Percentiles rank a stretch among this genome's conserved stretches.
Evolutionary conservation across 2,329 filamentous ascomycete genomes (phyloP).

Genomic region (Epichloe coenophiala): DNA sequence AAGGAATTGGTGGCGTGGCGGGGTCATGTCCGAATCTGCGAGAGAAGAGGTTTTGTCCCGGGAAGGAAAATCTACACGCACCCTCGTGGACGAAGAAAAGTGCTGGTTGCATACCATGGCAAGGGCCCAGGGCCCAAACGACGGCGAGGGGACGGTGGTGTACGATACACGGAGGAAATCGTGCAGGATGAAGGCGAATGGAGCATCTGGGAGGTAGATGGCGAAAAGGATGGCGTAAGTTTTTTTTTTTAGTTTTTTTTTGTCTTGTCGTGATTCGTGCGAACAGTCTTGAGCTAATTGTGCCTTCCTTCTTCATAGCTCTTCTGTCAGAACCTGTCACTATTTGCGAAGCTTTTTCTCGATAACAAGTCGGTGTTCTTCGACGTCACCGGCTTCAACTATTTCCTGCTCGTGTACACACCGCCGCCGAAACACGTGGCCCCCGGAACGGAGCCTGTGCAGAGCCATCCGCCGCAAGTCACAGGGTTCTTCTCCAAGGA

Average conservation of each 20-base stretch:
- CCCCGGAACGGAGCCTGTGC: conserved; percentile 4
- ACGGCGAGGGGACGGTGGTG: conserved; percentile 21
- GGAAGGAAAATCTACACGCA: conserved; percentile 64
- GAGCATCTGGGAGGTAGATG: conserved; percentile 86
- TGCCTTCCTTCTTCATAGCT: conserved; percentile 31
- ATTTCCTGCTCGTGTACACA: conserved; percentile 78
- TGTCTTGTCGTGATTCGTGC: background rate
- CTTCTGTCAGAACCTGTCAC: conserved; percentile 87
- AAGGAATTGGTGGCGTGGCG: conserved; percentile 46
- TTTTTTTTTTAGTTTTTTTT: conserved; percentile 5
- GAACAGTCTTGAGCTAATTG: background rate
- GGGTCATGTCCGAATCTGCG: conserved; percentile 45
- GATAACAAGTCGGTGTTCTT: conserved; percentile 98
- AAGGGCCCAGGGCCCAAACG: conserved; percentile 23
- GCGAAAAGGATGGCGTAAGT: conserved; percentile 62
- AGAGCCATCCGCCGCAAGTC: conserved; percentile 29
- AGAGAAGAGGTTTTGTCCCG: conserved; percentile 35
- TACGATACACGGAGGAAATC: conserved; percentile 27
- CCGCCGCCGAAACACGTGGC: conserved; percentile 19
- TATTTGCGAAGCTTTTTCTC: conserved; percentile 94
- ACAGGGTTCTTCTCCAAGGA: conserved; percentile 98
- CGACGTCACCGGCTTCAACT: conserved; percentile 86
- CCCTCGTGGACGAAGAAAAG: conserved; percentile 30
- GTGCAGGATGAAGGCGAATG: conserved; percentile 55
- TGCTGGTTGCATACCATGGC: conserved; percentile 22